phyloP scores from a whole-genome alignment of 2,329 filamentous ascomycete species.

The Apiospora phragmitis region DNA sequence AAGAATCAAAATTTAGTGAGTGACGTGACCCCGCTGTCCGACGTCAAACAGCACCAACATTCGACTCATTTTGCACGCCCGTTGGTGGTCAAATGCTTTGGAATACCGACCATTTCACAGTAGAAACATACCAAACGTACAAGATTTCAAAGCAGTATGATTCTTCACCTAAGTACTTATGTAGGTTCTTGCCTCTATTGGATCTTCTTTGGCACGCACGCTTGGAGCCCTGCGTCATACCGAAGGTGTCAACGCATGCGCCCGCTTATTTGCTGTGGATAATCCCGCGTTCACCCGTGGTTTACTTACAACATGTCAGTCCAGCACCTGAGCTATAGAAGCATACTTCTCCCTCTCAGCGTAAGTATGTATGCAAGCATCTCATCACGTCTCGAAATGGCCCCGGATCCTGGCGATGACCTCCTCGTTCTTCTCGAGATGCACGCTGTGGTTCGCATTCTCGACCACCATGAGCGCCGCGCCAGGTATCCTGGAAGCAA shows the following conservation, averaged over 20 bases:
- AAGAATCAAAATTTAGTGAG: background rate
- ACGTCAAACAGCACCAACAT: slow-evolving; percentile 1
- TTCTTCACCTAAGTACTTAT: too few relatives aligned
- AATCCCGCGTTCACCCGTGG: background rate
- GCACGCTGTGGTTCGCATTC: slow-evolving; percentile 37
- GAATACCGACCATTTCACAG: background rate
- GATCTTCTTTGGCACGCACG: background rate
- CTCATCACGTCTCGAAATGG: slow-evolving; percentile 11
- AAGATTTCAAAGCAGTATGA: too few relatives aligned
- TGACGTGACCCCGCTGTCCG: background rate
- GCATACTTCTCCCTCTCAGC: too few relatives aligned
- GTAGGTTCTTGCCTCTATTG: background rate
- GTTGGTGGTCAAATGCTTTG: background rate
- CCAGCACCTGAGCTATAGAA: background rate
- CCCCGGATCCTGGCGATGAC: slow-evolving; percentile 28
- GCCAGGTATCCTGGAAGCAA: slow-evolving; percentile 27
- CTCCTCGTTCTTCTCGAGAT: slow-evolving; percentile 33
- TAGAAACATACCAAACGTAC: too few relatives aligned
- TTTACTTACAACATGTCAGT: background rate
- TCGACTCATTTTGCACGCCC: background rate
- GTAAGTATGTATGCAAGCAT: too few relatives aligned
- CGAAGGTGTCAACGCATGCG: background rate
- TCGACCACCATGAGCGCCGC: slow-evolving; percentile 31
- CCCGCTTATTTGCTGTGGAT: background rate
- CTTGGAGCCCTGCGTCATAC: background rate